phyloP scores from a whole-genome alignment of 2,329 filamentous ascomycete genomes.

The Diaporthe sp. region DNA sequence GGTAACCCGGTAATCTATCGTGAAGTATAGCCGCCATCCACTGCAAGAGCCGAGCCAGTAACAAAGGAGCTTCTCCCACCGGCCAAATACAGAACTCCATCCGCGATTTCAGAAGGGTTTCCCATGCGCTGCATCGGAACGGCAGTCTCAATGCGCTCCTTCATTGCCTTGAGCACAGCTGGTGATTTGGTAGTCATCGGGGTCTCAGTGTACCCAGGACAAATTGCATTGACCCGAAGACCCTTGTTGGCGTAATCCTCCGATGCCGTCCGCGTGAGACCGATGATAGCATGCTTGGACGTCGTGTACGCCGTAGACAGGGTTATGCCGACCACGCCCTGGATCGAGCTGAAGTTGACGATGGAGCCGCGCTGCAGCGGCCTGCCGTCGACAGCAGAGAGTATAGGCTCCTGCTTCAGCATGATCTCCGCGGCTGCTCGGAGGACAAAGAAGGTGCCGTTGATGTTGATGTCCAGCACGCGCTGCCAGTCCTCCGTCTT shows the following conservation, averaged over 20 bases:
- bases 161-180: constrained; percentile 16
- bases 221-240: constrained; percentile 55
- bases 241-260: constrained; percentile 59
- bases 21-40: constrained; percentile 19
- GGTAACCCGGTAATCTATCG: neutral
- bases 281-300: constrained; percentile 55
- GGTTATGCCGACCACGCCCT: constrained; percentile 53
- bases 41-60: constrained; percentile 5
- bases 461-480: constrained; percentile 59
- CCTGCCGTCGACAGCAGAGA: constrained; percentile 52
- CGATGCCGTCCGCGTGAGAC: constrained; percentile 55
- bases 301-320: constrained; percentile 49
- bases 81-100: constrained; percentile 67
- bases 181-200: constrained; percentile 43
- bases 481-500: constrained; percentile 56
- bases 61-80: neutral
- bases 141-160: constrained; percentile 13
- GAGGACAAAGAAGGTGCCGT: constrained; percentile 58
- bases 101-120: constrained; percentile 63
- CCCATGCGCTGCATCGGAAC: constrained; percentile 26
- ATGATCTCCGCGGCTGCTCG: constrained; percentile 57
- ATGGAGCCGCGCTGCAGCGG: constrained; percentile 50
- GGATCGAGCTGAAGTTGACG: constrained; percentile 55
- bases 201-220: constrained; percentile 51
- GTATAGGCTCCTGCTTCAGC: constrained; percentile 58